Conservation (phyloP, 805 yeast genomes). For the Saturnispora bothae region DNA sequence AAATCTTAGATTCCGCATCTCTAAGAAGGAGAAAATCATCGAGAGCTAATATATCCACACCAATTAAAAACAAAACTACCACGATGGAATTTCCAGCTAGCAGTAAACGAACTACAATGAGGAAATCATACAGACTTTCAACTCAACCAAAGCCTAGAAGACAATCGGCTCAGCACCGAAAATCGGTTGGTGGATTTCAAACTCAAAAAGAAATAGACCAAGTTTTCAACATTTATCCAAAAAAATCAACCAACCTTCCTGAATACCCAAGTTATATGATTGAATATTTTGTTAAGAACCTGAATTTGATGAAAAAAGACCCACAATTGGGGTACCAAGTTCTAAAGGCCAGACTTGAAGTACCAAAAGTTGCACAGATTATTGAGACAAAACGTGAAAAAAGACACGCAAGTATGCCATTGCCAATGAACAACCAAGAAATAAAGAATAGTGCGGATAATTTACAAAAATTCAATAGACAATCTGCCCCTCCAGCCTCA, state of each 20-base stretch:
- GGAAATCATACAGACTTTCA: constrained; percentile 5
- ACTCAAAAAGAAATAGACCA: constrained; percentile 9
- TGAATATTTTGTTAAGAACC: constrained; percentile 11
- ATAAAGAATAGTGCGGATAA: not conserved
- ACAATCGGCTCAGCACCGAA: not conserved
- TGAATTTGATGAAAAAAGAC: constrained; percentile 10
- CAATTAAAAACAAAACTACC: not conserved
- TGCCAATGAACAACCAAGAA: not conserved
- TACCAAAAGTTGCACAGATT: not conserved
- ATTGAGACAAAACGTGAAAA: not conserved
- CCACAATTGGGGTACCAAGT: constrained; percentile 10
- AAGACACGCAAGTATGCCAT: constrained; percentile 9
- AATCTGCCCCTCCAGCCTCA: constrained; percentile 11
- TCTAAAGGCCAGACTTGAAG: constrained; percentile 10
- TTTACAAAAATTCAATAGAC: constrained; percentile 5
- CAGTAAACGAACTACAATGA: constrained; percentile 10
- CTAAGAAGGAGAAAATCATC: not conserved
- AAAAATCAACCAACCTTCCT: constrained; percentile 1
- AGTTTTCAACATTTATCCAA: constrained; percentile 6
- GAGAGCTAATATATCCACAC: not conserved
- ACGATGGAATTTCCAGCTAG: constrained; percentile 7
- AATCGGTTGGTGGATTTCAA: constrained; percentile 1
- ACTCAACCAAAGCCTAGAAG: constrained; percentile 5
- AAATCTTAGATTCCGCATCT: not conserved
- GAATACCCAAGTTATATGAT: constrained; percentile 13